phyloP scores from a whole-genome alignment of 352 stramenopile genomes.

The Pythium insidiosum region DNA sequence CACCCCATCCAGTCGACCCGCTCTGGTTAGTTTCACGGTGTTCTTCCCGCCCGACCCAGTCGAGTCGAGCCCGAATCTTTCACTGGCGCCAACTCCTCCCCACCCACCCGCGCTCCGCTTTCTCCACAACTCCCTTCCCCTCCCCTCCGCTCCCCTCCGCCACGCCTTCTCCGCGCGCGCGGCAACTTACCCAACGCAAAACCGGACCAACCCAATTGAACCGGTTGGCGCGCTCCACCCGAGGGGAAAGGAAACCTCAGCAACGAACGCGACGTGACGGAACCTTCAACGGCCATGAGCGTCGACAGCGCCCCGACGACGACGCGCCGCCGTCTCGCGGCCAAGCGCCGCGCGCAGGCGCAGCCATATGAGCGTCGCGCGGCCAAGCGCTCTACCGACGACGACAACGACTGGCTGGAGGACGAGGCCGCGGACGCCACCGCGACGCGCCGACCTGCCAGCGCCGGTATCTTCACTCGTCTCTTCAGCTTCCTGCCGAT shows the following conservation, averaged over 20 bases:
- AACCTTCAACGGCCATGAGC: too few relatives aligned
- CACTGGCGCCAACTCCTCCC: background rate
- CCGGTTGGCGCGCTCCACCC: background rate
- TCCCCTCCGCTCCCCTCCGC: background rate
- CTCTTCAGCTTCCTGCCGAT: slow-evolving; percentile 63
- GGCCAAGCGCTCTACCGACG: slow-evolving; percentile 1
- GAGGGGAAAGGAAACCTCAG: background rate
- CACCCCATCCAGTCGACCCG: too few relatives aligned
- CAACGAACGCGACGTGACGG: slow-evolving; percentile 1
- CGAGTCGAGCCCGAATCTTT: too few relatives aligned
- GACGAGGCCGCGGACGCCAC: slow-evolving; percentile 5
- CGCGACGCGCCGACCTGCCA: background rate
- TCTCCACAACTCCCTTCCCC: slow-evolving; percentile 8
- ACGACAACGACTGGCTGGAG: slow-evolving; percentile 13
- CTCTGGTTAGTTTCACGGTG: too few relatives aligned
- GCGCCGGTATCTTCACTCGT: slow-evolving; percentile 37
- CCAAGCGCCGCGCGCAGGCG: slow-evolving; percentile 6
- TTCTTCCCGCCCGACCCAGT: too few relatives aligned
- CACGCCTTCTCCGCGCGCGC: slow-evolving; percentile 1
- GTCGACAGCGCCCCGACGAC: background rate
- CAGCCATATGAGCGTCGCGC: slow-evolving; percentile 18
- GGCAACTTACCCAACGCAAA: too few relatives aligned
- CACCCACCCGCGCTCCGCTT: background rate
- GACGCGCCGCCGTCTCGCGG: slow-evolving; percentile 1
- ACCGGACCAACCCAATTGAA: background rate